Evolutionary conservation across 371 early-diverging fungal species (phyloP).

Genomic region (Zancudomyces culisetae): DNA sequence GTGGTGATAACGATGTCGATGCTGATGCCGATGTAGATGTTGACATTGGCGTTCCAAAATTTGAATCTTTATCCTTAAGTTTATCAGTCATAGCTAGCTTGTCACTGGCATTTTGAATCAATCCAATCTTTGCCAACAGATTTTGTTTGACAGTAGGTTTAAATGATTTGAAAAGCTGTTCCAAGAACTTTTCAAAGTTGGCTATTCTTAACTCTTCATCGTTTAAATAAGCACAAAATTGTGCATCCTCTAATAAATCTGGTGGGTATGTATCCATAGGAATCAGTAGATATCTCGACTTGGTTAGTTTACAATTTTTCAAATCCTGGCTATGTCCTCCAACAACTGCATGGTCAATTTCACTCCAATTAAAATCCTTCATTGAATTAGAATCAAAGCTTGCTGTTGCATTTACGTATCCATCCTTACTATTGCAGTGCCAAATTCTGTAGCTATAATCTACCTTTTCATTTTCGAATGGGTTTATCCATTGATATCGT

Average conservation of each 20-base stretch:
- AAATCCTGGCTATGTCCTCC: conserved; percentile 72
- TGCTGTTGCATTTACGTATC: conserved; percentile 34
- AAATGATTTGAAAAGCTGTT: conserved; percentile 30
- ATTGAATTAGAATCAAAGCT: conserved; percentile 56
- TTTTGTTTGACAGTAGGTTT: conserved; percentile 18
- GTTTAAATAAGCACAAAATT: conserved; percentile 38
- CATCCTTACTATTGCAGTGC: conserved; percentile 41
- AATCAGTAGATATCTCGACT: conserved; percentile 75
- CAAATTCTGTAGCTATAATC: conserved; percentile 72
- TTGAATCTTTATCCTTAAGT: conserved; percentile 4
- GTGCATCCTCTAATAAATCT: conserved; percentile 23
- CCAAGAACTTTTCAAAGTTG: conserved; percentile 67
- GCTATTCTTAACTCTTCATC: conserved; percentile 81
- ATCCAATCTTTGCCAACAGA: not conserved
- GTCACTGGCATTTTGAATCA: not conserved
- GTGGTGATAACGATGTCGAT: too few relatives aligned
- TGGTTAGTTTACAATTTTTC: conserved; percentile 63
- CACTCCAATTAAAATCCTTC: conserved; percentile 80
- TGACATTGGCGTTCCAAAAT: not conserved
- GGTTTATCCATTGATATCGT: conserved; percentile 56
- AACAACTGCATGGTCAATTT: conserved; percentile 63
- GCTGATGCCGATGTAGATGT: not conserved
- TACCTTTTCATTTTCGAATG: conserved; percentile 34
- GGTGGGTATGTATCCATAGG: conserved; percentile 50
- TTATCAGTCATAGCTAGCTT: not conserved